phyloP scores from a whole-genome alignment of 2,329 filamentous ascomycete genomes.

The Phialemonium atrogriseum region DNA sequence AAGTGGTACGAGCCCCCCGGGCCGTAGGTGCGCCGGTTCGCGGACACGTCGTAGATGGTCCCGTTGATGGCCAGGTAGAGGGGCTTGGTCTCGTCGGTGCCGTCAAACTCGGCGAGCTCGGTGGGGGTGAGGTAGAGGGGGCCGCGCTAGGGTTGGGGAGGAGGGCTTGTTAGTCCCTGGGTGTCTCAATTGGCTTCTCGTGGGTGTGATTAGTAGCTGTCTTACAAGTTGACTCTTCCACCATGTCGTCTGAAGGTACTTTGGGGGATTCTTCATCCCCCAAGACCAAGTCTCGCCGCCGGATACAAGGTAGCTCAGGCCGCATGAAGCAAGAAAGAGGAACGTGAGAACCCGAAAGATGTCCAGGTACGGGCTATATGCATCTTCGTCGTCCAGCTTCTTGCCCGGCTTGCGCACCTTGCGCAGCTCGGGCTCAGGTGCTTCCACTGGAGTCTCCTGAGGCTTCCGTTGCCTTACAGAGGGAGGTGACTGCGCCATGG shows the following conservation, averaged over 20 bases:
- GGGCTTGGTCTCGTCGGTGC: conserved; percentile 63
- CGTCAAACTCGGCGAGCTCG: conserved; percentile 70
- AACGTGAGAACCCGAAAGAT: conserved; percentile 62
- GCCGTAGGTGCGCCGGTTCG: conserved; percentile 62
- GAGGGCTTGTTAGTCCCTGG: not conserved
- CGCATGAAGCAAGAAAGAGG: conserved; percentile 55
- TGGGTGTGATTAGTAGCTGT: too few relatives aligned
- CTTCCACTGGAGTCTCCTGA: conserved; percentile 7
- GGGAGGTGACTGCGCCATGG: conserved; percentile 11
- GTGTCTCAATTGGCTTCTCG: too few relatives aligned
- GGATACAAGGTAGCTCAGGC: conserved; percentile 69
- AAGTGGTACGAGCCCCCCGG: conserved; percentile 79
- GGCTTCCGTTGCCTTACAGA: conserved; percentile 17
- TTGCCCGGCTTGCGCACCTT: conserved; percentile 16
- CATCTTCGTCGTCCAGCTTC: conserved; percentile 54
- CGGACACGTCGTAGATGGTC: conserved; percentile 76
- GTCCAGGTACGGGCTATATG: conserved; percentile 49
- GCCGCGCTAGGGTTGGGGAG: conserved; percentile 33
- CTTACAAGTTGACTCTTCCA: conserved; percentile 56
- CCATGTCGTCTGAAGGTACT: conserved; percentile 50
- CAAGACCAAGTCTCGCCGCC: conserved; percentile 62
- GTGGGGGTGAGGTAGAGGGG: conserved; percentile 66
- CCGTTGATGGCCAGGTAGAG: conserved; percentile 88
- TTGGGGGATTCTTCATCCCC: conserved; percentile 51
- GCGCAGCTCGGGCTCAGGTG: conserved; percentile 6